phyloP scores from a whole-genome alignment of 1,139 yeast species.

The Suhomyces ambrosiae region DNA sequence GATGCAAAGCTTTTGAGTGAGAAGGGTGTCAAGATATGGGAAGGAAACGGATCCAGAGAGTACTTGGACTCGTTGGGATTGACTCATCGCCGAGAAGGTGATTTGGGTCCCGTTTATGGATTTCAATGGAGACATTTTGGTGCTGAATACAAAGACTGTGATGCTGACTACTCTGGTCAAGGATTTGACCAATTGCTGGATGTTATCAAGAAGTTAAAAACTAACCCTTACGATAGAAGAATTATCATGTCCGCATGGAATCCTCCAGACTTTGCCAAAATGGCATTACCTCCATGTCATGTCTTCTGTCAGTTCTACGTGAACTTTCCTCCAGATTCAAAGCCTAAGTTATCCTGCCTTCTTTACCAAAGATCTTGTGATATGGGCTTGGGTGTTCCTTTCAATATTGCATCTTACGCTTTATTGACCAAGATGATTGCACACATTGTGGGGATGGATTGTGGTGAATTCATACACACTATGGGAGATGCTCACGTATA shows the following conservation, averaged over 20 bases:
- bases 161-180: constrained; percentile 80
- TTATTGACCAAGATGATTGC: constrained; percentile 93
- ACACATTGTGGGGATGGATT: constrained; percentile 87
- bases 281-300: constrained; percentile 99
- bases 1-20: constrained; percentile 79
- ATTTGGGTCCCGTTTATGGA: constrained; percentile 96
- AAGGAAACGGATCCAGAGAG: constrained; percentile 97
- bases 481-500: constrained; percentile 97
- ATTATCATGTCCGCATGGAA: constrained; percentile 97
- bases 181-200: constrained; percentile 90
- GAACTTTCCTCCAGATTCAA: constrained; percentile 58
- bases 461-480: constrained; percentile 93
- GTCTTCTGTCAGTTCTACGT: constrained; percentile 95
- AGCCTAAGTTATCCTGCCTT: constrained; percentile 78
- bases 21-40: constrained; percentile 94
- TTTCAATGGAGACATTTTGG: constrained; percentile 99
- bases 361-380: constrained; percentile 98
- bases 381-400: constrained; percentile 98
- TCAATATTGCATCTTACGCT: constrained; percentile 96
- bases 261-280: constrained; percentile 86
- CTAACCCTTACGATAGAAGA: constrained; percentile 91
- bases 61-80: constrained; percentile 84
- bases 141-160: constrained; percentile 83
- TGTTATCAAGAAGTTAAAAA: constrained; percentile 75
- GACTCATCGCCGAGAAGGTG: constrained; percentile 82